Percentiles rank a stretch among this genome's conserved stretches.
Evolutionary conservation across 495 filamentous ascomycete species (phyloP).

Genomic region (Aspergillus campestris): DNA sequence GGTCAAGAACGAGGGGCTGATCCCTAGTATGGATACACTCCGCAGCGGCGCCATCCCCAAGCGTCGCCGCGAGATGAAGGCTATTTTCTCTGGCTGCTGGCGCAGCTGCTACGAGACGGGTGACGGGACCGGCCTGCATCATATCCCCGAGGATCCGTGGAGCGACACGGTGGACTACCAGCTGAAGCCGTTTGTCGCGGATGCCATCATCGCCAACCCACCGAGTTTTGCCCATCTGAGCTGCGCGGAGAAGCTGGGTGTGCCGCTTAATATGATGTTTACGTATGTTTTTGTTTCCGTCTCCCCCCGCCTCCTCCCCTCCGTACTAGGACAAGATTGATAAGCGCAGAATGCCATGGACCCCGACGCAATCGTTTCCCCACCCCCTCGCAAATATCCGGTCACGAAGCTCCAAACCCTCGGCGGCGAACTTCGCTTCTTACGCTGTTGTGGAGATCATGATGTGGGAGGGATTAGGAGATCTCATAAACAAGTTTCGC

Average conservation of each 20-base stretch:
- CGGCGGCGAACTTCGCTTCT: slow-evolving; percentile 61
- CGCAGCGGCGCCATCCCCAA: slow-evolving; percentile 59
- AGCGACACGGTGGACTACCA: slow-evolving; percentile 22
- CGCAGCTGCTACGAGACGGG: slow-evolving; percentile 59
- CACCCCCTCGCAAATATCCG: slow-evolving; percentile 49
- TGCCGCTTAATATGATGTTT: slow-evolving; percentile 77
- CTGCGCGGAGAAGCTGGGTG: slow-evolving; percentile 70
- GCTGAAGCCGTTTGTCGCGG: slow-evolving; percentile 59
- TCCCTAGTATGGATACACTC: slow-evolving; percentile 60
- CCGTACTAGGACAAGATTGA: background rate
- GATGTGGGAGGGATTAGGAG: slow-evolving; percentile 73
- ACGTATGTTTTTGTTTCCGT: slow-evolving; percentile 39
- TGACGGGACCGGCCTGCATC: slow-evolving; percentile 41
- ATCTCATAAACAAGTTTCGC: slow-evolving; percentile 66
- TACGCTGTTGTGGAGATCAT: slow-evolving; percentile 73
- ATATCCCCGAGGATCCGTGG: slow-evolving; percentile 36
- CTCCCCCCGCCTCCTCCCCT: too few species aligned
- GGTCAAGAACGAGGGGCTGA: slow-evolving; percentile 77
- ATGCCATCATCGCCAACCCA: slow-evolving; percentile 79
- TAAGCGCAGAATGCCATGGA: slow-evolving; percentile 49
- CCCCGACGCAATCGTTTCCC: slow-evolving; percentile 41
- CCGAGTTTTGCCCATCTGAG: slow-evolving; percentile 76
- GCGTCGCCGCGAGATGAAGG: slow-evolving; percentile 57
- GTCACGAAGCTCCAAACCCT: slow-evolving; percentile 43
- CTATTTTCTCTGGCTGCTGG: slow-evolving; percentile 74